phyloP scores from a whole-genome alignment of 495 filamentous ascomycete species.

The Neurospora sp. region DNA sequence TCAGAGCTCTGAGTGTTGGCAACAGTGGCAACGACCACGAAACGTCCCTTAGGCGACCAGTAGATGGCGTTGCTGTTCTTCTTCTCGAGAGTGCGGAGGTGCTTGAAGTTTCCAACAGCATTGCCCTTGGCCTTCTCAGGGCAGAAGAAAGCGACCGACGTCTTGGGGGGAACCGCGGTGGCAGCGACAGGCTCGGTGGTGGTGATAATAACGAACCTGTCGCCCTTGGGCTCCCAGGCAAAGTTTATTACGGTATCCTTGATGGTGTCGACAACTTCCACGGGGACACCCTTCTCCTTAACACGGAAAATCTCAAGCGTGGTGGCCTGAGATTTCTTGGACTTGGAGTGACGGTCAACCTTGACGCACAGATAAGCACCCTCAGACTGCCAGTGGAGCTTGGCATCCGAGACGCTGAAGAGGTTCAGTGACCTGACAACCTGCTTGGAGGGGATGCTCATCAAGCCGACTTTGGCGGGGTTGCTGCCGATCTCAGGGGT shows the following conservation, averaged over 20 bases:
- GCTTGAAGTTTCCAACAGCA: conserved; percentile 83
- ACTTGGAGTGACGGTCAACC: conserved; percentile 97
- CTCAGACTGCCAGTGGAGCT: conserved; percentile 95
- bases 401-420: conserved; percentile 94
- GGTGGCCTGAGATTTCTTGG: conserved; percentile 92
- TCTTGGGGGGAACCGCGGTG: conserved; percentile 82
- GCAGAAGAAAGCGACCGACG: conserved; percentile 88
- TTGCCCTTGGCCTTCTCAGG: conserved; percentile 80
- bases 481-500: conserved; percentile 97
- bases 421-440: conserved; percentile 88
- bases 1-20: conserved; percentile 87
- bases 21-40: conserved; percentile 86
- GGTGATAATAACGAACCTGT: conserved; percentile 95
- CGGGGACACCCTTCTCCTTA: conserved; percentile 90
- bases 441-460: conserved; percentile 91
- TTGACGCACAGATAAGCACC: conserved; percentile 92
- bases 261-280: conserved; percentile 93
- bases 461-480: conserved; percentile 91
- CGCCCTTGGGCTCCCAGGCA: conserved; percentile 95
- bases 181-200: conserved; percentile 70
- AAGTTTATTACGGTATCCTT: conserved; percentile 99
- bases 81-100: conserved; percentile 87
- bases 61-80: conserved; percentile 99
- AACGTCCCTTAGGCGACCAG: conserved; percentile 96
- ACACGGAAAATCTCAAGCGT: conserved; percentile 98